Evolutionary conservation across 2,329 filamentous ascomycete genomes (phyloP), one percentile per base, ranked within the genome.

Genomic region (Hirsutella thompsonii): DNA sequence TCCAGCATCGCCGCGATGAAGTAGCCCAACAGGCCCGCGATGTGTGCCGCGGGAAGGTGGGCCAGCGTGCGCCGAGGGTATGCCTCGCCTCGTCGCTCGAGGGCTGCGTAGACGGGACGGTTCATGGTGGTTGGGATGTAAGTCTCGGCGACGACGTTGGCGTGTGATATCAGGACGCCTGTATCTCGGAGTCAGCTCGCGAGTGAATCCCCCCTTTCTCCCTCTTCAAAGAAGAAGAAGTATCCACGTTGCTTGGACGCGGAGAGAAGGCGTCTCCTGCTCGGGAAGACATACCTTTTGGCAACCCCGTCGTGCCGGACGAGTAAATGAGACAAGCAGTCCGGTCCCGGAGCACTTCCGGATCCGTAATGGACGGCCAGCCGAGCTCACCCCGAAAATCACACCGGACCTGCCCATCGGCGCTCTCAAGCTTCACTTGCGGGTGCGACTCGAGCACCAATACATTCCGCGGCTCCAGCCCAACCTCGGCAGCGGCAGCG

Each of bases 291-390:
- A 3, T 11, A 37, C 36, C 56, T 49, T 71, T 71, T 11, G 68
- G 67, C 5, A 64, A 45, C 2, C 68, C 68, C 1, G 68, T 70
- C 1, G 68, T 71, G 20, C 68, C 68, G 33, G 66, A 69, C 28
- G 64, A 69, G 47, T 69, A 70, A 18, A 69, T 45, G 6, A 70
- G 55, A 43, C 61, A 67, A n/a, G 62, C 55, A 14, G 58, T 57
- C 39, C 58, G 63, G 18, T 57, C 50, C 30, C 58, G 56, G 2
- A 81, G 58, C 33, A 60, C 57, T 1, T 56, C 40, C 0, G 55
- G 55, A 49, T 79, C 67, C 0, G 71, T 74, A 34, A 81, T 67
- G 20, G 57, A 62, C 29, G 58, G 51, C 78, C 78, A 82, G 10
- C 63, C 54, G 2, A 77, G 55, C 30, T 58, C 55, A 4, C 60